A percentile compares a stretch with the other conserved stretches of the same genome.
Conservation (phyloP, 306 rosid genomes). For the apple (Malus domestica) region ASM211411v1 NC_041799.1:4344001-4344500, state of each 20-base stretch:
- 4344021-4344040: conserved; percentile 14
- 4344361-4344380: too few species aligned
- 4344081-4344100: conserved; percentile 8
- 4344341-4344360: too few species aligned
- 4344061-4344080: not conserved
- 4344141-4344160: not conserved
- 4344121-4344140: not conserved
- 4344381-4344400: too few species aligned
- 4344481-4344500: too few species aligned
- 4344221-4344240: not conserved
- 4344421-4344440: too few species aligned
- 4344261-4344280: not conserved
- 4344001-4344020: not conserved
- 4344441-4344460: too few species aligned
- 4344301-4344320: not conserved
- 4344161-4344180: conserved; percentile 8
- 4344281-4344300: conserved; percentile 10
- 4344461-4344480: too few species aligned
- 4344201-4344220: not conserved
- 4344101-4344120: conserved; percentile 24
- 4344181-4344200: not conserved
- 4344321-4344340: too few species aligned
- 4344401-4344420: too few species aligned
- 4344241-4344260: not conserved
- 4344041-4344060: conserved; percentile 22